Evolutionary conservation across 495 filamentous ascomycete genomes (phyloP).

Genomic region (Hypoxylon trugodes): DNA sequence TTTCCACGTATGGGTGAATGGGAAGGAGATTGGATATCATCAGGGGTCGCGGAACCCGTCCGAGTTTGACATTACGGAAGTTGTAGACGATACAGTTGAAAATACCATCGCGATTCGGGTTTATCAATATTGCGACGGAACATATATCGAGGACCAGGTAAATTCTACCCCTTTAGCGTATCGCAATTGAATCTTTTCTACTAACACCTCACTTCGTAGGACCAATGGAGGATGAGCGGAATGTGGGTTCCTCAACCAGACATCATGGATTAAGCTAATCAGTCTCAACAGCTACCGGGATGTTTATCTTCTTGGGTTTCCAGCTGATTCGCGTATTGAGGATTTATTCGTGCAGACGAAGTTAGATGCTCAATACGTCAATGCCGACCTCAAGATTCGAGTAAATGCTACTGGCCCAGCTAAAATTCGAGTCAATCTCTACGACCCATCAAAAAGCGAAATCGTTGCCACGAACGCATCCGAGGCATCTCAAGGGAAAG

Average conservation of each 20-base stretch:
- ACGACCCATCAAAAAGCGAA: slow-evolving; percentile 36
- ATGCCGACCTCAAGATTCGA: slow-evolving; percentile 61
- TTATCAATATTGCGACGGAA: slow-evolving; percentile 69
- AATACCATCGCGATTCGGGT: slow-evolving; percentile 67
- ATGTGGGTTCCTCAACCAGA: slow-evolving; percentile 4
- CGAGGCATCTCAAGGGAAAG: slow-evolving; percentile 5
- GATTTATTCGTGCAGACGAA: slow-evolving; percentile 65
- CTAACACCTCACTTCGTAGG: slow-evolving; percentile 24
- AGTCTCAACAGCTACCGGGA: slow-evolving; percentile 61
- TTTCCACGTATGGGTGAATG: slow-evolving; percentile 71
- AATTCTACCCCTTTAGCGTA: neutral
- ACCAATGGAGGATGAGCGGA: slow-evolving; percentile 53
- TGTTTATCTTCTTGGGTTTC: slow-evolving; percentile 67
- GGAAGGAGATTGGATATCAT: slow-evolving; percentile 65
- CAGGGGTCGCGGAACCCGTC: slow-evolving; percentile 70
- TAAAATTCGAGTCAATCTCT: slow-evolving; percentile 47
- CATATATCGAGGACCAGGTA: slow-evolving; percentile 73
- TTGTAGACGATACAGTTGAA: slow-evolving; percentile 47
- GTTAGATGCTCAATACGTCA: slow-evolving; percentile 62
- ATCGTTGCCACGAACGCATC: slow-evolving; percentile 27
- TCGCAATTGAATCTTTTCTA: neutral
- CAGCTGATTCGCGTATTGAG: slow-evolving; percentile 59
- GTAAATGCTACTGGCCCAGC: slow-evolving; percentile 49
- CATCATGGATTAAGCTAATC: neutral
- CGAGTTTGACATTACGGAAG: slow-evolving; percentile 66